Evolutionary conservation across 768 basidiomycete genomes (phyloP).

Genomic region (Amyloporia xantha): DNA sequence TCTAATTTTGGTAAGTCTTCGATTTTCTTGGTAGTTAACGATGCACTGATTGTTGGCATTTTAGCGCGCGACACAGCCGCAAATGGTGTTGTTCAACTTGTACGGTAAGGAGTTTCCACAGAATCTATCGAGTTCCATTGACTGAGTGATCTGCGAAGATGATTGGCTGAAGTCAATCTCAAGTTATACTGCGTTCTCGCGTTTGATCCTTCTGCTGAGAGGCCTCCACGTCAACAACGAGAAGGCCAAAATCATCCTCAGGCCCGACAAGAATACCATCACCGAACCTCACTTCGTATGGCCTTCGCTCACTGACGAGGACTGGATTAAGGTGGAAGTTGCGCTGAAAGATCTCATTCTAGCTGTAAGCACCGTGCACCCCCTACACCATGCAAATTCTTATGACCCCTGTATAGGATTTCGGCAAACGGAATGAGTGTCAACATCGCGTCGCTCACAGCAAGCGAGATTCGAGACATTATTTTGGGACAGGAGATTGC

Average conservation of each 20-base stretch:
- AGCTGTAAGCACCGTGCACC: slow-evolving; percentile 65
- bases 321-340: slow-evolving; percentile 99
- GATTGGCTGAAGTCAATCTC: slow-evolving; percentile 99
- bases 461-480: slow-evolving; percentile 95
- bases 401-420: too few species aligned
- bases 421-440: slow-evolving; percentile 98
- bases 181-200: slow-evolving; percentile 98
- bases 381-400: too few species aligned
- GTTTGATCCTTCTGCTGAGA: slow-evolving; percentile 93
- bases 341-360: slow-evolving; percentile 97
- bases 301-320: slow-evolving; percentile 89
- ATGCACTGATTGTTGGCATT: slow-evolving; percentile 9
- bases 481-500: slow-evolving; percentile 99
- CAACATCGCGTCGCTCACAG: slow-evolving; percentile 95
- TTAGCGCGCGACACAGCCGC: slow-evolving; percentile 92
- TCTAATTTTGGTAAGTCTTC: slow-evolving; percentile 64
- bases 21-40: background rate
- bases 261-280: slow-evolving; percentile 94
- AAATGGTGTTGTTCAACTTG: slow-evolving; percentile 97
- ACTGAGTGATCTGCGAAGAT: slow-evolving; percentile 40
- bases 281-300: slow-evolving; percentile 98
- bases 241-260: slow-evolving; percentile 97
- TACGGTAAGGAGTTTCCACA: slow-evolving; percentile 46
- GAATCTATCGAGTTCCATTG: too few species aligned
- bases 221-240: slow-evolving; percentile 99